These are phyloP conservation scores for Euryodendron excelsum DNA, from an alignment of 148 eudicot species.

Conservation along the genomic window DNA sequence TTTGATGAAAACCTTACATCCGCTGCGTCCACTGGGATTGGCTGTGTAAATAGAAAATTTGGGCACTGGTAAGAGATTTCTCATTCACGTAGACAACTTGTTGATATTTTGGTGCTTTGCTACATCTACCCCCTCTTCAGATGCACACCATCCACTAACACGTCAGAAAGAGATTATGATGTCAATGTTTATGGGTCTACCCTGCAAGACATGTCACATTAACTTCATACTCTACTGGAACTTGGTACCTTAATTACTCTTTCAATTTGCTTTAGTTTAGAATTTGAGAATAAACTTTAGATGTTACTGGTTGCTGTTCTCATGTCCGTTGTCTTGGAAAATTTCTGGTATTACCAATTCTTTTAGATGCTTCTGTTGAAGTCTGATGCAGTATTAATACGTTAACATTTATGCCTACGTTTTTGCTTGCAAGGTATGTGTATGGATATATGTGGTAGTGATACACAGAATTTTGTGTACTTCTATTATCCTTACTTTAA, in stretches of 20 bases:
- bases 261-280: no score
- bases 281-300: no score
- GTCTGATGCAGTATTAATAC: neutral
- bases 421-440: neutral
- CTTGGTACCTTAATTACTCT: no score
- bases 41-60: constrained; percentile 54
- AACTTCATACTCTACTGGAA: neutral
- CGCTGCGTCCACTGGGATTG: constrained; percentile 30
- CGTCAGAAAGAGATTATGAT: neutral
- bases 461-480: neutral
- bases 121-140: neutral
- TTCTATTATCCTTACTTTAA: neutral
- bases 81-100: neutral
- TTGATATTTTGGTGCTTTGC: neutral
- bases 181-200: neutral
- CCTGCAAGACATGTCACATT: neutral
- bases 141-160: constrained; percentile 2
- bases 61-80: constrained; percentile 51
- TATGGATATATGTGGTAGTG: neutral
- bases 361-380: neutral
- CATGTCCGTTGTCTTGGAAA: neutral
- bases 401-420: neutral
- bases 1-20: constrained; percentile 54
- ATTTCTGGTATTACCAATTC: neutral
- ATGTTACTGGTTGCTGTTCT: neutral